These are phyloP conservation scores for Tricholoma terreum DNA, from an alignment of 768 basidiomycete genomes.

Conservation along the genomic window DNA sequence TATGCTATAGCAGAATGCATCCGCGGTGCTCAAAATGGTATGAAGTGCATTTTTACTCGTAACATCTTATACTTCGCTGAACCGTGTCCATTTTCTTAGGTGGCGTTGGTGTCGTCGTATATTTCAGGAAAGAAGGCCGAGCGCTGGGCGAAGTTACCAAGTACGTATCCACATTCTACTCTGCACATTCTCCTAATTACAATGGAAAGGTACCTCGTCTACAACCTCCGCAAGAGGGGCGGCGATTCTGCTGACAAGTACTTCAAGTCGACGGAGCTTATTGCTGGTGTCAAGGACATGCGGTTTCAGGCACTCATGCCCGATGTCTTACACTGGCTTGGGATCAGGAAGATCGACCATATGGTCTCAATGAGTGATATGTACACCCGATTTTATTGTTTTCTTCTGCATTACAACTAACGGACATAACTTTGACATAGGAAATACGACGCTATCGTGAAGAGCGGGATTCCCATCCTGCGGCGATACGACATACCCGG, in stretches of 20 bases:
- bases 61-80: background rate
- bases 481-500: conserved; percentile 86
- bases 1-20: conserved; percentile 95
- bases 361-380: conserved; percentile 92
- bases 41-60: background rate
- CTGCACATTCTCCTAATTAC: background rate
- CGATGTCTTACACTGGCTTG: conserved; percentile 93
- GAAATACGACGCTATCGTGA: conserved; percentile 95
- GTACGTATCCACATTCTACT: conserved; percentile 34
- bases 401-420: background rate
- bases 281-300: conserved; percentile 95
- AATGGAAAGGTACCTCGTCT: conserved; percentile 76
- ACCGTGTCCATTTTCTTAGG: conserved; percentile 33
- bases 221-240: conserved; percentile 93
- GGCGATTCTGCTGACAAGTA: conserved; percentile 93
- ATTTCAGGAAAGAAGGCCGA: conserved; percentile 93
- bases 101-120: conserved; percentile 90
- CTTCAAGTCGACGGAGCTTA: conserved; percentile 90
- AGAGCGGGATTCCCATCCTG: conserved; percentile 79
- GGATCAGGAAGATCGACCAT: conserved; percentile 84
- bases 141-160: conserved; percentile 93
- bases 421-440: conserved; percentile 28
- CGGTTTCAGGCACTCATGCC: conserved; percentile 96
- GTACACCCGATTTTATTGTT: conserved; percentile 31
- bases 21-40: conserved; percentile 54